Evolutionary conservation across 192 early-diverging fungal genomes (phyloP), one percentile per base, ranked within the genome.

Genomic region (Diversispora eburnea): DNA sequence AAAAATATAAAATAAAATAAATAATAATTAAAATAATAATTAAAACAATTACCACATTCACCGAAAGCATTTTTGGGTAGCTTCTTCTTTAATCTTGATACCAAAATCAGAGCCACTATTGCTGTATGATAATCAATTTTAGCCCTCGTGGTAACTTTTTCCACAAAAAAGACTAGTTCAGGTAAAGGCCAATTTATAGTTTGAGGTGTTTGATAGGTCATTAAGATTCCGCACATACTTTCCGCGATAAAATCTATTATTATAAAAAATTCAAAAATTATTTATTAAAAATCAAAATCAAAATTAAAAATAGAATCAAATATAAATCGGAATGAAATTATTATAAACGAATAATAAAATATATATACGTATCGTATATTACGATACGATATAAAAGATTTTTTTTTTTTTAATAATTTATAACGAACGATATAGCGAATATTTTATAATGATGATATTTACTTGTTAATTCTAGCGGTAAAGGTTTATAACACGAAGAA

Each of bases 131-230:
- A 70, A 19, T 78, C 75, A 17, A 81, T 70, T 17, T 75, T 65
- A 3, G 80, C 77, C 25, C 65, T 67, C 8, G 42, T 60, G 4
- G 77, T 76, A 10, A 81, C 55, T 62, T 74, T 81, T 43, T 78
- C 60, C 4, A 81, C 57, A 57, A 81, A 81, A 67, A 73, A 78
- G 6, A 81, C 75, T 5, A 81, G 59, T 63, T 81, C 80, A 12
- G 80, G 80, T 62, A 81, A 74, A 19, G 80, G 72, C 45, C 45
- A 45, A 49, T 20, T 47, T 2, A 19, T 4, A 6, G 3, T 20
- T 66, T 20, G 46, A 6, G 64, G 64, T 20, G 42, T 19, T 47
- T 45, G 42, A 20, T n/a, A 45, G 3, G 19, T 19, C 8, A 22
- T 19, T 47, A 66, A 39, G 17, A 66, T 66, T 3, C 64, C 64